phyloP scores from a whole-genome alignment of 2,329 filamentous ascomycete genomes.

The Aspergillus hortae region DNA sequence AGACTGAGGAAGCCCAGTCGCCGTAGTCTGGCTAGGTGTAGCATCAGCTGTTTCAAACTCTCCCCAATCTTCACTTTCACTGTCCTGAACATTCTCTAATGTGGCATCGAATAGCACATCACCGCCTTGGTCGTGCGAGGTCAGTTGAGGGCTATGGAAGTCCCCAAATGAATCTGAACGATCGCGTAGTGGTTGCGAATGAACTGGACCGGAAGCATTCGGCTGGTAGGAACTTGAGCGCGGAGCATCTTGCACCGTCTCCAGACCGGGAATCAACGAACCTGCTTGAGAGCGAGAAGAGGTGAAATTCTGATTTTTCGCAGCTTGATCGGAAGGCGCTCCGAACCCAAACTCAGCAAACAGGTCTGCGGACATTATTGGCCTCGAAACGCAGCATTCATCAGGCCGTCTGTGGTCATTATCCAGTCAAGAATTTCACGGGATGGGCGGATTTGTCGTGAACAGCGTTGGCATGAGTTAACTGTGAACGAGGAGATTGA shows the following conservation, averaged over 20 bases:
- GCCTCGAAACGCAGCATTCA: background rate
- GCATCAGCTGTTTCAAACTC: constrained; percentile 40
- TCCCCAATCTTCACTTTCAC: constrained; percentile 44
- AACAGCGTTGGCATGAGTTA: background rate
- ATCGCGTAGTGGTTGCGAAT: background rate
- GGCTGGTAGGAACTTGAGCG: constrained; percentile 8
- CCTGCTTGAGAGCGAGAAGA: constrained; percentile 9
- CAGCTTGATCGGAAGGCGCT: constrained; percentile 16
- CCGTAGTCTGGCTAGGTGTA: constrained; percentile 7
- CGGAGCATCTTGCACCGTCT: constrained; percentile 18
- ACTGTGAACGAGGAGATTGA: no score
- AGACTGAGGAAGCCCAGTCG: constrained; percentile 1
- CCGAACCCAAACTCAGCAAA: constrained; percentile 48
- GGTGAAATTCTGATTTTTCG: constrained; percentile 9
- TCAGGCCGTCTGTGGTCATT: background rate
- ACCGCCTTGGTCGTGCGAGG: constrained; percentile 24
- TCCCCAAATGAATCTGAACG: constrained; percentile 13
- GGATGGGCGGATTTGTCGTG: background rate
- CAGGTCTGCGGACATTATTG: constrained; percentile 52
- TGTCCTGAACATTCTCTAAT: constrained; percentile 23
- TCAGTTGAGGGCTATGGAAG: constrained; percentile 9
- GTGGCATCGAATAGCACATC: constrained; percentile 65
- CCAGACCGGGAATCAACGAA: constrained; percentile 21
- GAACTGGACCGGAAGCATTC: background rate
- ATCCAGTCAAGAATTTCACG: background rate